phyloP scores from a whole-genome alignment of 257 asterid genomes.

The Mitragyna speciosa region DNA sequence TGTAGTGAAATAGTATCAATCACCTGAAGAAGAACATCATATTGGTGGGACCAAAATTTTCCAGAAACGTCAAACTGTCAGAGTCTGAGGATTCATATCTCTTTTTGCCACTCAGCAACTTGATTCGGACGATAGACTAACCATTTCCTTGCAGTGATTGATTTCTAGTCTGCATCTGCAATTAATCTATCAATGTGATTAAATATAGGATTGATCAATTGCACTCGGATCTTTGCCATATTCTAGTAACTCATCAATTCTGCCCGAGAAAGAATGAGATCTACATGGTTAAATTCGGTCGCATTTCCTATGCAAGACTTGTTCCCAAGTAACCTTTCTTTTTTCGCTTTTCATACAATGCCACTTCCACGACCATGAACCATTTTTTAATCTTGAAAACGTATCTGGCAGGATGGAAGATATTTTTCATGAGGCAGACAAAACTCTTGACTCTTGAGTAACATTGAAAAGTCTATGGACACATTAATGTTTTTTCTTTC shows the following conservation, averaged over 20 bases:
- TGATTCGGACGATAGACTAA: not conserved
- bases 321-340: too few relatives aligned
- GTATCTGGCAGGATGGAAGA: not conserved
- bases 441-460: not conserved
- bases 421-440: not conserved
- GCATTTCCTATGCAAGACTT: too few relatives aligned
- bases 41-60: conserved; percentile 1
- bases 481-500: too few relatives aligned
- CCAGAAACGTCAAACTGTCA: conserved; percentile 1
- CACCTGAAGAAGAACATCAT: not conserved
- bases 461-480: not conserved
- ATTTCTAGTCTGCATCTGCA: not conserved
- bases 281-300: too few relatives aligned
- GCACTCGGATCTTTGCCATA: not conserved
- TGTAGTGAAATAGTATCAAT: too few relatives aligned
- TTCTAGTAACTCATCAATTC: too few relatives aligned
- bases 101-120: not conserved
- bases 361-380: too few relatives aligned
- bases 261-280: not conserved
- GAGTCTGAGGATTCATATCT: conserved; percentile 7
- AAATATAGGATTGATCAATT: not conserved
- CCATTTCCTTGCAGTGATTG: not conserved
- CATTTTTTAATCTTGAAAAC: too few relatives aligned
- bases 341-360: too few relatives aligned
- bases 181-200: not conserved